phyloP scores from a whole-genome alignment of 805 yeast genomes.

The Clavispora fructus region DNA sequence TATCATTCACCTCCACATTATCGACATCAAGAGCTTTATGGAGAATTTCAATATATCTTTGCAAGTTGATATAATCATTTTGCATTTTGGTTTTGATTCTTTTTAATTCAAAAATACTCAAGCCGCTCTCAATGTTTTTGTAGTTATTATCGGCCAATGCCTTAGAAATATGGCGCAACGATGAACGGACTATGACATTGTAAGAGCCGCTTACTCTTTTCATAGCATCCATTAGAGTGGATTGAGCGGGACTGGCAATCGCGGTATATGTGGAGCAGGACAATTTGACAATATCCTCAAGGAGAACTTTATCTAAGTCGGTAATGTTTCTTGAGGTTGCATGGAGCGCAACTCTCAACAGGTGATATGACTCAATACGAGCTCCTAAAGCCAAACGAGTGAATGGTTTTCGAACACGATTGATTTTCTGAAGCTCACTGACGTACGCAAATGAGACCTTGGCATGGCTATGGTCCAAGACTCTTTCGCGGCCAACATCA shows the following conservation, averaged over 20 bases:
- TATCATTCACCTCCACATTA: conserved; percentile 46
- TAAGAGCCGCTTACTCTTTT: conserved; percentile 67
- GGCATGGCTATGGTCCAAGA: conserved; percentile 54
- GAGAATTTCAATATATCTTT: conserved; percentile 43
- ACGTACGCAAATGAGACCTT: conserved; percentile 52
- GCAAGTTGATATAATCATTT: conserved; percentile 51
- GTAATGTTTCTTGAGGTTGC: conserved; percentile 71
- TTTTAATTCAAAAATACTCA: conserved; percentile 52
- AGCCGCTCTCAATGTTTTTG: conserved; percentile 58
- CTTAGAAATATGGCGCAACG: conserved; percentile 45
- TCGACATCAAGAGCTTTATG: conserved; percentile 54
- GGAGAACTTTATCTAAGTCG: conserved; percentile 52
- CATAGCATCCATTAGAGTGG: conserved; percentile 61
- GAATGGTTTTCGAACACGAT: conserved; percentile 59
- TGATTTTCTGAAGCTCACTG: conserved; percentile 55
- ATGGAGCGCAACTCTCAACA: conserved; percentile 65
- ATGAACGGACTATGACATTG: conserved; percentile 43
- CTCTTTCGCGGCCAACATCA: conserved; percentile 71
- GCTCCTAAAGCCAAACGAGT: conserved; percentile 78
- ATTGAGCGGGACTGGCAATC: conserved; percentile 66
- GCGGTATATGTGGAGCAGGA: conserved; percentile 68
- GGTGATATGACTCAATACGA: conserved; percentile 67
- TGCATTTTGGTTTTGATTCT: conserved; percentile 55
- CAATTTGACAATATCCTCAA: conserved; percentile 60
- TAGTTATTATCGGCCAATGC: conserved; percentile 47